Evolutionary conservation across 768 basidiomycete species (phyloP).

Genomic region (Agaricus sinodeliciosus): DNA sequence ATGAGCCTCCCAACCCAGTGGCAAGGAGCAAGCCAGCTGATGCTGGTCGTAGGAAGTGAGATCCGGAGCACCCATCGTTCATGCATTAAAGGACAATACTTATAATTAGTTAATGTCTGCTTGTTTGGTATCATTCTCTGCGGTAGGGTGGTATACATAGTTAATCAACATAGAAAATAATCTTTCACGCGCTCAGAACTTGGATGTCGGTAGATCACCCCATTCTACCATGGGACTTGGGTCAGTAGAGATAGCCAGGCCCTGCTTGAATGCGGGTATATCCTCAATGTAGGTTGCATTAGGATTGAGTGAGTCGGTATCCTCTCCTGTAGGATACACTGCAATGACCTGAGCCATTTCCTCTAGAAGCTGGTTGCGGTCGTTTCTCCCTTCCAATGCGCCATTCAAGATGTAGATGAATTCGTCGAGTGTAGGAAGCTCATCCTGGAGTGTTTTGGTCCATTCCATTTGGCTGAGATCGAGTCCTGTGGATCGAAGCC

Average conservation of each 20-base stretch:
- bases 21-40: constrained; percentile 25
- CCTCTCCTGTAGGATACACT: constrained; percentile 49
- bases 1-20: constrained; percentile 44
- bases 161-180: neutral
- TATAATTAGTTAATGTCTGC: constrained; percentile 2
- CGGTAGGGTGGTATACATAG: neutral
- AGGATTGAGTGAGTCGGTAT: constrained; percentile 34
- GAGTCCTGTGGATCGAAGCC: constrained; percentile 23
- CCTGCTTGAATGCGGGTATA: constrained; percentile 56
- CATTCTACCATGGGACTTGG: constrained; percentile 68
- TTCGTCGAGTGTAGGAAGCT: constrained; percentile 50
- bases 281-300: constrained; percentile 62
- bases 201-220: constrained; percentile 63
- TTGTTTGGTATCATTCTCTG: constrained; percentile 1
- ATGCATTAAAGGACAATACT: neutral
- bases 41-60: constrained; percentile 27
- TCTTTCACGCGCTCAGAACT: constrained; percentile 30
- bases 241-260: constrained; percentile 44
- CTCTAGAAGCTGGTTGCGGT: constrained; percentile 38
- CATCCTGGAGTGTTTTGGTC: constrained; percentile 44
- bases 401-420: constrained; percentile 63
- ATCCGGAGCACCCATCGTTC: neutral
- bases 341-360: constrained; percentile 53
- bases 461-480: constrained; percentile 40
- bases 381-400: constrained; percentile 32